phyloP scores from a whole-genome alignment of 1,284 basidiomycete species.

The Fistulina hepatica region DNA sequence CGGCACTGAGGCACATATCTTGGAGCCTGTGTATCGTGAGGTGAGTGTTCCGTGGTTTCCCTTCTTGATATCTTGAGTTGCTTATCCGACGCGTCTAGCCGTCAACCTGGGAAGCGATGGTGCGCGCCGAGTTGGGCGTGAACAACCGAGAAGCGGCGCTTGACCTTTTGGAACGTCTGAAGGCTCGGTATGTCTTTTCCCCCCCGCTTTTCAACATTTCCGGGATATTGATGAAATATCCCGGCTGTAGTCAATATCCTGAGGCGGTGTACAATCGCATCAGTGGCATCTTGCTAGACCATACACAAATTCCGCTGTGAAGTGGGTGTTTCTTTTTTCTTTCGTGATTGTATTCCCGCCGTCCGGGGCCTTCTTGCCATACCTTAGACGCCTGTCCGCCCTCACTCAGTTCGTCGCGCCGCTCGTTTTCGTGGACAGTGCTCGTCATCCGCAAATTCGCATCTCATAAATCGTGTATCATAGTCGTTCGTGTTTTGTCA shows the following conservation, averaged over 20 bases:
- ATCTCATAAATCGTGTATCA: too few species aligned
- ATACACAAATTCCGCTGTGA: too few species aligned
- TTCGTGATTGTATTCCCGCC: too few species aligned
- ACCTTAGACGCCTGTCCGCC: background rate
- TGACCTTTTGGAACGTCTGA: constrained; percentile 66
- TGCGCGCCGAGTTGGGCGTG: constrained; percentile 78
- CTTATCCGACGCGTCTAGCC: constrained; percentile 34
- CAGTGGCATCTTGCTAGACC: constrained; percentile 51
- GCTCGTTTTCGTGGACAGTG: too few species aligned
- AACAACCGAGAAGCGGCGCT: constrained; percentile 66
- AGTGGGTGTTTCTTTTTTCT: too few species aligned
- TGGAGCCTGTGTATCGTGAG: constrained; percentile 78
- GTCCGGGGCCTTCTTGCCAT: too few species aligned
- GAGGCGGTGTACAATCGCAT: constrained; percentile 59
- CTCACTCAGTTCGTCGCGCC: too few species aligned
- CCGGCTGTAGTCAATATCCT: too few species aligned
- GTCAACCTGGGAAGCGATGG: constrained; percentile 91
- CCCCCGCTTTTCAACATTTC: constrained; percentile 2
- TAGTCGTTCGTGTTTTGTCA: too few species aligned
- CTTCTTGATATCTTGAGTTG: constrained; percentile 5
- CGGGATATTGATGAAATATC: too few species aligned
- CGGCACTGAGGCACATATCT: constrained; percentile 17
- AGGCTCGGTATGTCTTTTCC: constrained; percentile 47
- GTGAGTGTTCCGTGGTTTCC: constrained; percentile 35
- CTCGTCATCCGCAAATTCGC: too few species aligned